phyloP scores from a whole-genome alignment of 2,329 filamentous ascomycete species.

The Chrysoporthe cubensis region DNA sequence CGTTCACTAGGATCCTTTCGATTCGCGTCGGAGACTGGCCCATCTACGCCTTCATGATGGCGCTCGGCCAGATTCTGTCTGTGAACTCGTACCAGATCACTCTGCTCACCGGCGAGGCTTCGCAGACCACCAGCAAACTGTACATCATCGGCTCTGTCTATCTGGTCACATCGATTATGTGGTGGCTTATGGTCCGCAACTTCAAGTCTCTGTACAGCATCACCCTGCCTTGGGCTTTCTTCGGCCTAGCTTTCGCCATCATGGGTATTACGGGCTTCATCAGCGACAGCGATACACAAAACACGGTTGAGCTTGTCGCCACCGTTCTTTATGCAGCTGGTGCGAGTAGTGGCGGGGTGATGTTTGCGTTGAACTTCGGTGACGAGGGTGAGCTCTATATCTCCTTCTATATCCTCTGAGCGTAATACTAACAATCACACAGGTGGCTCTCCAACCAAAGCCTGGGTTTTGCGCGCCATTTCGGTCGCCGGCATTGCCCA shows the following conservation, averaged over 20 bases:
- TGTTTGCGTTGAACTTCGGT: conserved; percentile 71
- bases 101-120: conserved; percentile 64
- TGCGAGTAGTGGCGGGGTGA: conserved; percentile 65
- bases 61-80: conserved; percentile 65
- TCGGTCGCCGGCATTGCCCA: conserved; percentile 70
- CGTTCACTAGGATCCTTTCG: conserved; percentile 43
- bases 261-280: conserved; percentile 63
- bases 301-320: conserved; percentile 60
- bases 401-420: conserved; percentile 62
- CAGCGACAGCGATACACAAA: conserved; percentile 42
- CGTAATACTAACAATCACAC: neutral
- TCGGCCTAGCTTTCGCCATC: conserved; percentile 64
- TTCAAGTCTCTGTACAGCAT: conserved; percentile 61
- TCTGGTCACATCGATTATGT: conserved; percentile 58
- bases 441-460: conserved; percentile 64
- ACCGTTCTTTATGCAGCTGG: conserved; percentile 65
- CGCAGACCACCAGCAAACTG: conserved; percentile 60
- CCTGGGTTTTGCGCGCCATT: conserved; percentile 71
- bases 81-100: conserved; percentile 72
- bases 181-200: conserved; percentile 66
- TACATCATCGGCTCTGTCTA: conserved; percentile 66
- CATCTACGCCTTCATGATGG: conserved; percentile 64
- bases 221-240: conserved; percentile 64
- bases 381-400: conserved; percentile 56
- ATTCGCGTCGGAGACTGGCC: conserved; percentile 66